These are phyloP conservation scores for Camellia lanceoleosa DNA, from an alignment of 148 eudicot genomes.

Conservation along the genomic window DNA sequence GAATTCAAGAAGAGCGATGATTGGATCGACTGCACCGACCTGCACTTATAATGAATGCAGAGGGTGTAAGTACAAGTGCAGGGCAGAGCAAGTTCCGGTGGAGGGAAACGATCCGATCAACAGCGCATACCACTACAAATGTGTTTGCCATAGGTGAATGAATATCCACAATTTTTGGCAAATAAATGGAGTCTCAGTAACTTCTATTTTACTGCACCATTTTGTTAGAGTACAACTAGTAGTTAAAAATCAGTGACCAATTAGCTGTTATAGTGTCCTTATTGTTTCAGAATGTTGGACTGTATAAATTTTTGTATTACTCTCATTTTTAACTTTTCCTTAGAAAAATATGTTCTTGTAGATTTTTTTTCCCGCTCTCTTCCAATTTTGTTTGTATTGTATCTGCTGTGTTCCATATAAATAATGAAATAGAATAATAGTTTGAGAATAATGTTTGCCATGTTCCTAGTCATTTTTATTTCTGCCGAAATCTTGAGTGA, in stretches of 20 bases:
- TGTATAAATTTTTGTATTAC: not conserved
- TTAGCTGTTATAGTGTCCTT: not conserved
- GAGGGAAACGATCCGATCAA: slow-evolving; percentile 91
- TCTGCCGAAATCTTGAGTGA: no score
- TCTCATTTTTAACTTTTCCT: not conserved
- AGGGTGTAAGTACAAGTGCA: slow-evolving; percentile 81
- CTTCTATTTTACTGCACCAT: no score
- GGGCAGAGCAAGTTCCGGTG: slow-evolving; percentile 92
- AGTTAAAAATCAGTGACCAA: not conserved
- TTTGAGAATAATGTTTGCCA: no score
- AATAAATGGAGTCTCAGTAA: no score
- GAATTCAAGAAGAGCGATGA: slow-evolving; percentile 48
- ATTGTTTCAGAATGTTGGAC: not conserved
- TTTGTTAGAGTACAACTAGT: no score
- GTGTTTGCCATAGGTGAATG: slow-evolving; percentile 65
- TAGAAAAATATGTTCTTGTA: not conserved
- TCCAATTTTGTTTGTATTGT: not conserved
- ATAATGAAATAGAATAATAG: not conserved
- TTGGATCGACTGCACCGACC: slow-evolving; percentile 83
- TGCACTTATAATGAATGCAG: slow-evolving; percentile 95
- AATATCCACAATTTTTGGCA: not conserved
- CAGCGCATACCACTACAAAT: slow-evolving; percentile 83
- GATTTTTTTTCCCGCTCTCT: not conserved
- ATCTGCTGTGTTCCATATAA: not conserved
- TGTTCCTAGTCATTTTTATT: no score